Evolutionary conservation across 2,329 filamentous ascomycete genomes (phyloP), one percentile per base, ranked within the genome.

Genomic region (Rhinocladiella mackenziei): DNA sequence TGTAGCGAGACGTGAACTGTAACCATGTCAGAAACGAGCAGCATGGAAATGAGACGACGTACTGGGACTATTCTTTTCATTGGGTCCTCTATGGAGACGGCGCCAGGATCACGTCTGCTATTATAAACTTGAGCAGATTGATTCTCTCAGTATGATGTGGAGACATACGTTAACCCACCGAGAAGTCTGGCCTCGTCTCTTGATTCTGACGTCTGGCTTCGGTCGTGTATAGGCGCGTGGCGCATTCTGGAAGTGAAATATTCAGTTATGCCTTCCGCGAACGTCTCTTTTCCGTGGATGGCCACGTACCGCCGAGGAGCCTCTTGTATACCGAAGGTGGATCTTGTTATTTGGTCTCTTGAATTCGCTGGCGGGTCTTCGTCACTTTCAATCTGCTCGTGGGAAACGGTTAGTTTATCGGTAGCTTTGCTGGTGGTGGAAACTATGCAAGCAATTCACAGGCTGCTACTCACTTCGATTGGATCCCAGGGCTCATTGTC

Each of bases 341-440:
- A 26, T 30, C n/a, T 43, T 19, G 39, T n/a, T 10, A 14, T n/a
- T 11, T 11, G 8, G 9, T 25, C 23, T 8, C 29, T 13, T n/a
- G 11, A 7, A 20, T 14, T 4, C 11, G 23, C 1, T 23, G 19
- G 11, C 10, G 13, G 29, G 25, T 23, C 46, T 29, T 53, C 50
- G 40, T 53, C 50, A 43, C 45, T 44, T 11, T 40, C 39, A n/a
- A 53, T 41, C 50, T 53, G 39, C 15, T 18, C 15, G 25, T 29
- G 9, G 3, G 14, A 20, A 26, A 18, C 14, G 3, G 28, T 32
- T 18, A 41, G 37, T 41, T 20, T 39, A 23, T 25, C 15, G 13
- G 10, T 17, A 6, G 10, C 14, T n/a, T 23, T 22, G 22, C 23
- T 33, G 13, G 10, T 8, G 11, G 6, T 10, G 15, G n/a, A 33